These are phyloP conservation scores for Prillingera fragicola DNA, from an alignment of 1,284 basidiomycete genomes.

Conservation along the genomic window DNA sequence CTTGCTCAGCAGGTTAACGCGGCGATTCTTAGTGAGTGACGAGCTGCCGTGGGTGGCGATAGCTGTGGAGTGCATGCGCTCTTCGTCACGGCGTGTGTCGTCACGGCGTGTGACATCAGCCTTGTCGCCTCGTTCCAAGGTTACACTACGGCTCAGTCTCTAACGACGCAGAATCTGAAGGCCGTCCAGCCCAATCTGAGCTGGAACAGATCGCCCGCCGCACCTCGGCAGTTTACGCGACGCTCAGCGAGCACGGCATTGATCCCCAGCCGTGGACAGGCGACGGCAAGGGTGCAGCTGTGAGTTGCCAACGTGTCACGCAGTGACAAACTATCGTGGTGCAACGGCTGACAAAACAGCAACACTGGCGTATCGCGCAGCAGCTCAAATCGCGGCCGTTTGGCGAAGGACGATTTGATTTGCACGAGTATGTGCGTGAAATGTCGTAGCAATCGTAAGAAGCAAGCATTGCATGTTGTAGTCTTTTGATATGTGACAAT, in stretches of 20 bases:
- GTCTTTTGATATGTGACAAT: too few species aligned
- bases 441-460: constrained; percentile 5
- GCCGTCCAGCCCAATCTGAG: constrained; percentile 21
- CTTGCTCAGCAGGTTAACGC: constrained; percentile 45
- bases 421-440: constrained; percentile 20
- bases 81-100: too few species aligned
- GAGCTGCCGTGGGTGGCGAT: not conserved
- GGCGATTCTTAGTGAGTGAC: constrained; percentile 44
- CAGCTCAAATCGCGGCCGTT: constrained; percentile 20
- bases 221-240: constrained; percentile 25
- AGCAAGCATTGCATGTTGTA: too few species aligned
- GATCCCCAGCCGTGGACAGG: constrained; percentile 34
- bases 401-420: constrained; percentile 13
- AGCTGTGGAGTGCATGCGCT: not conserved
- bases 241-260: constrained; percentile 26
- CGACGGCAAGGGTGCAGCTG: constrained; percentile 11
- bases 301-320: not conserved
- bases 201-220: constrained; percentile 31
- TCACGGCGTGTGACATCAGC: not conserved
- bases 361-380: constrained; percentile 16
- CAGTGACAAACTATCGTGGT: too few species aligned
- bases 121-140: not conserved
- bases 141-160: not conserved
- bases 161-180: constrained; percentile 24
- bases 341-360: not conserved